Conservation (phyloP, 805 yeast species). For the Osmozyma mogii region DNA sequence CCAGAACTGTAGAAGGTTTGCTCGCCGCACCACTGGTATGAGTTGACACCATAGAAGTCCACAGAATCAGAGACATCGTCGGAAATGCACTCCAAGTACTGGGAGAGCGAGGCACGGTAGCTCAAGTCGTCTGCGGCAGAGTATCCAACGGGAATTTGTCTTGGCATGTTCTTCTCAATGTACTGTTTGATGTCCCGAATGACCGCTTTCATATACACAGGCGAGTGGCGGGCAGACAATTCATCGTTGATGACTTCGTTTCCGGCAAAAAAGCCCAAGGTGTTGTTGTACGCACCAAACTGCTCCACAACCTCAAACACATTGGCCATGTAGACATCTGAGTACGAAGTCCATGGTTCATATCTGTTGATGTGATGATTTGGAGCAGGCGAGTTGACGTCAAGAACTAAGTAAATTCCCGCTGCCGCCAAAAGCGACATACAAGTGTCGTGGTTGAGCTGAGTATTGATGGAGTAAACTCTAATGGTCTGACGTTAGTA, state of each 20-base stretch:
- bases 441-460: constrained; percentile 76
- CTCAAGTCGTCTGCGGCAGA: constrained; percentile 91
- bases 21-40: constrained; percentile 83
- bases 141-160: constrained; percentile 84
- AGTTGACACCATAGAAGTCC: constrained; percentile 78
- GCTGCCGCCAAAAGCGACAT: constrained; percentile 89
- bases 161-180: constrained; percentile 46
- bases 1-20: constrained; percentile 81
- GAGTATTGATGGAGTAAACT: constrained; percentile 80
- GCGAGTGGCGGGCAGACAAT: constrained; percentile 59
- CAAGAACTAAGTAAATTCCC: constrained; percentile 85
- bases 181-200: constrained; percentile 76
- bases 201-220: constrained; percentile 70
- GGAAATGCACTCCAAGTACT: constrained; percentile 71
- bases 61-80: constrained; percentile 44
- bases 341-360: constrained; percentile 91
- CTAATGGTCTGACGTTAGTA: constrained; percentile 51
- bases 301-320: constrained; percentile 73
- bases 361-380: constrained; percentile 79
- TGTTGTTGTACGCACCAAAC: constrained; percentile 78
- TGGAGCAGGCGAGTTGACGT: constrained; percentile 80
- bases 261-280: constrained; percentile 87
- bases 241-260: constrained; percentile 84
- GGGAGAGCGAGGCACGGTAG: constrained; percentile 68
- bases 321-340: constrained; percentile 59